Conservation (phyloP, 495 filamentous ascomycete genomes). For the Xylaria intraflava region DNA sequence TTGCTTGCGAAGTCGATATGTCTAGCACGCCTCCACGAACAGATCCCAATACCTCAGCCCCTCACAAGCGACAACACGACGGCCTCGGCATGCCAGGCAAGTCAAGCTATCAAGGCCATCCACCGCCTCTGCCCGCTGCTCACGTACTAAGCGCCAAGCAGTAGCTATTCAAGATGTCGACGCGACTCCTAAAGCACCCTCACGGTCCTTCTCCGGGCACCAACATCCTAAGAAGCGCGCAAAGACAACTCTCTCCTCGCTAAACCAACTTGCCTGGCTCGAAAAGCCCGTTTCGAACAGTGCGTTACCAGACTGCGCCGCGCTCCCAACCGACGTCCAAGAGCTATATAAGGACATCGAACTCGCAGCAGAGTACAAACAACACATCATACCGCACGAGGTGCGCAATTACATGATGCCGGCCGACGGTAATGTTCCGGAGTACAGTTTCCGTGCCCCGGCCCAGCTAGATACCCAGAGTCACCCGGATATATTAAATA, state of each 20-base stretch:
- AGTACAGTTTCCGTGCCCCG: too few species aligned
- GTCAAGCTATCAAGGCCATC: neutral
- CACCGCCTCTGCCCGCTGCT: neutral
- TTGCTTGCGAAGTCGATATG: too few species aligned
- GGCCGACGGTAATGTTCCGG: too few species aligned
- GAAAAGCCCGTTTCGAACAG: neutral
- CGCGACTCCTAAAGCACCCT: neutral
- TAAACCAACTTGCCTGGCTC: neutral
- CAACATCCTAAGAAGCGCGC: neutral
- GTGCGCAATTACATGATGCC: too few species aligned
- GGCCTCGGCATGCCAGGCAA: too few species aligned
- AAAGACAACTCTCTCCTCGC: neutral
- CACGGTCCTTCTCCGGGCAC: neutral
- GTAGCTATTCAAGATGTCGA: neutral
- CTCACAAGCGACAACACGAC: too few species aligned
- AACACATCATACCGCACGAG: neutral
- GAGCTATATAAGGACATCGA: neutral
- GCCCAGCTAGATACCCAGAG: too few species aligned
- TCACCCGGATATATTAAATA: too few species aligned
- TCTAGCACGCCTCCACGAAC: too few species aligned
- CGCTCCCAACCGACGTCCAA: neutral
- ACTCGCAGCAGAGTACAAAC: neutral
- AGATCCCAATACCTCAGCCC: too few species aligned
- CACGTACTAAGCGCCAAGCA: neutral
- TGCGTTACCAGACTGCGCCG: neutral